phyloP scores from a whole-genome alignment of 2,329 filamentous ascomycete species.

The Monosporascus sp. region DNA sequence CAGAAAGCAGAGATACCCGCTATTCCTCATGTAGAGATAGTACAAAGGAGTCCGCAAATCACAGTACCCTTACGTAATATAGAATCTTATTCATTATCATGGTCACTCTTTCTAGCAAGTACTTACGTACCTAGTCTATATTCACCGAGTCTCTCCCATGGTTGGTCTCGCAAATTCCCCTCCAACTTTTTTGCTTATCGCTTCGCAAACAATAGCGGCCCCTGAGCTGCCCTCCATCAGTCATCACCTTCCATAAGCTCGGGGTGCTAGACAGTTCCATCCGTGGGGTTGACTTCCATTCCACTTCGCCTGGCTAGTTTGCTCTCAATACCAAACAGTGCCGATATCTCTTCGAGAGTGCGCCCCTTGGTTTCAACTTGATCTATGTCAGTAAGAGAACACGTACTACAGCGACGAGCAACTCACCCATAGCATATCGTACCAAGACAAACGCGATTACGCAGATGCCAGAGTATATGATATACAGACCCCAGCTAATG shows the following conservation, averaged over 20 bases:
- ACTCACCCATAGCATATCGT: constrained; percentile 18
- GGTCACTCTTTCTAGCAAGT: too few relatives aligned
- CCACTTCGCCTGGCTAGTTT: constrained; percentile 7
- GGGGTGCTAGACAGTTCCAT: background rate
- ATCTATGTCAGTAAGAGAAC: background rate
- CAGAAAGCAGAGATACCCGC: too few relatives aligned
- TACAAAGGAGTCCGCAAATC: too few relatives aligned
- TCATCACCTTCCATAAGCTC: background rate
- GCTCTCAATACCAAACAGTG: constrained; percentile 13
- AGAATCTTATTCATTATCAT: too few relatives aligned
- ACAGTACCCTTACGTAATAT: too few relatives aligned
- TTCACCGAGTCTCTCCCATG: too few relatives aligned
- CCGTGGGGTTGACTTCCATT: constrained; percentile 2
- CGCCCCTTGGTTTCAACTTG: constrained; percentile 15
- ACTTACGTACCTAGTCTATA: too few relatives aligned
- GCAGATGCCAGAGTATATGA: constrained; percentile 20
- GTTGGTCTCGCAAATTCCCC: too few relatives aligned
- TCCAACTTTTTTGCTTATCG: too few relatives aligned
- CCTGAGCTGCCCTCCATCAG: background rate
- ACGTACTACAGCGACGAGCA: background rate
- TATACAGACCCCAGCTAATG: constrained; percentile 22
- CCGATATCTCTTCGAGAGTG: constrained; percentile 15
- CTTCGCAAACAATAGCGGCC: background rate
- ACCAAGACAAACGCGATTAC: constrained; percentile 21
- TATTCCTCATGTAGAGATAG: too few relatives aligned